A percentile compares a stretch with the other conserved stretches of the same genome.
Evolutionary conservation across 1,139 yeast species (phyloP).

Genomic region (Blastobotrys elegans): DNA sequence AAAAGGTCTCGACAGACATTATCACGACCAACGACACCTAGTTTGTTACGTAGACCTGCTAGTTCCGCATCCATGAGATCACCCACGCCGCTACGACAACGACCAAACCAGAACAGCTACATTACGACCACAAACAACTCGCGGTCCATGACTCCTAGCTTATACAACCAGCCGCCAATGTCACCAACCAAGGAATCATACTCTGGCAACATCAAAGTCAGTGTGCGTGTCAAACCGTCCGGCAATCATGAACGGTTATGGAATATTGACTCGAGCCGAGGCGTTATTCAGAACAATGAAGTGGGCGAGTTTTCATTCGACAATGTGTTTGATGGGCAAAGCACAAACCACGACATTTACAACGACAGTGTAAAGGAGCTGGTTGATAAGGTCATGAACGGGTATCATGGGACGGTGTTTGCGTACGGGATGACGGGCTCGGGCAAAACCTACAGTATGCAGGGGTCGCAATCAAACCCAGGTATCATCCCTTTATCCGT

Average conservation of each 20-base stretch:
- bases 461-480: slow-evolving; percentile 61
- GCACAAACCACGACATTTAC: slow-evolving; percentile 58
- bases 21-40: slow-evolving; percentile 30
- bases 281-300: slow-evolving; percentile 27
- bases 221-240: slow-evolving; percentile 34
- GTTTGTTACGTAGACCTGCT: slow-evolving; percentile 26
- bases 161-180: slow-evolving; percentile 4
- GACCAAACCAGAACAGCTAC: slow-evolving; percentile 7
- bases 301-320: slow-evolving; percentile 60
- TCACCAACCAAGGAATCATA: slow-evolving; percentile 8
- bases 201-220: slow-evolving; percentile 37
- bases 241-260: slow-evolving; percentile 19
- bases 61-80: slow-evolving; percentile 29
- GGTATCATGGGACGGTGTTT: slow-evolving; percentile 84
- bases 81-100: slow-evolving; percentile 24
- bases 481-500: slow-evolving; percentile 79
- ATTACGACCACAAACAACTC: too few species aligned
- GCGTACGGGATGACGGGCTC: slow-evolving; percentile 97
- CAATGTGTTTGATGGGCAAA: slow-evolving; percentile 54
- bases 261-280: slow-evolving; percentile 24
- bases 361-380: slow-evolving; percentile 54
- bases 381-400: slow-evolving; percentile 64
- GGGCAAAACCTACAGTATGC: slow-evolving; percentile 91
- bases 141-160: slow-evolving; percentile 24
- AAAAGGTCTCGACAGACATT: slow-evolving; percentile 12